Percentiles rank a stretch among this genome's conserved stretches.
Conservation (phyloP, 345 rosid species). For the Euphorbia tirucalli region DNA sequence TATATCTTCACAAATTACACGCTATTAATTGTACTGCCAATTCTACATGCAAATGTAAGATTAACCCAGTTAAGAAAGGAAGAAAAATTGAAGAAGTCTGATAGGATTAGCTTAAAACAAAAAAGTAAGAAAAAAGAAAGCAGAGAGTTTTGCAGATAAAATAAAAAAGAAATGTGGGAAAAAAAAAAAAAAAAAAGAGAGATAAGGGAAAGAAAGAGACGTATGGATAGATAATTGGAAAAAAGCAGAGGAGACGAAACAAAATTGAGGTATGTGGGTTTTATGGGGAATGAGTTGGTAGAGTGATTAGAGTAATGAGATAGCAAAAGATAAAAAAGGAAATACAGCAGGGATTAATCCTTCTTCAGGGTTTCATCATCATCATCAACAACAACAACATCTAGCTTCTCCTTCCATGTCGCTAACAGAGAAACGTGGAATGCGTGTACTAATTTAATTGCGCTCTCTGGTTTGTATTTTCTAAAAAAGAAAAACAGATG, state of each 20-base stretch:
- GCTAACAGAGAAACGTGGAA: conserved; percentile 30
- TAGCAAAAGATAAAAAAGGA: background rate
- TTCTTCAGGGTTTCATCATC: too few relatives aligned
- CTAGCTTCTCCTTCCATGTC: background rate
- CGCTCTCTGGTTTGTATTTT: background rate
- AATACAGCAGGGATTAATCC: background rate
- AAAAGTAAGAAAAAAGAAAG: background rate
- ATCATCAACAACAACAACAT: too few relatives aligned
- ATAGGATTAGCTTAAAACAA: too few relatives aligned
- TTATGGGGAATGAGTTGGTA: background rate
- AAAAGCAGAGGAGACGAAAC: background rate
- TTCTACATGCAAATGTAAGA: background rate
- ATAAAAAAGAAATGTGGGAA: background rate
- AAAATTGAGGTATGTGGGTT: conserved; percentile 7
- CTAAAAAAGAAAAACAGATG: background rate
- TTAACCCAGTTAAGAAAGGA: background rate
- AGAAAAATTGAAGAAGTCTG: too few relatives aligned
- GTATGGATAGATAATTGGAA: background rate
- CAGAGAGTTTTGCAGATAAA: background rate
- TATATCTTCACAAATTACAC: too few relatives aligned
- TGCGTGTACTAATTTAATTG: conserved; percentile 15
- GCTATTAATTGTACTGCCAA: background rate
- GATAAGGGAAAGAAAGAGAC: conserved; percentile 12
- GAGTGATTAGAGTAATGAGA: too few relatives aligned
- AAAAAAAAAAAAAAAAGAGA: conserved; percentile 1